These are phyloP conservation scores for Stephania japonica DNA, from an alignment of 164 flowering plant species.

Conservation along the genomic window DNA sequence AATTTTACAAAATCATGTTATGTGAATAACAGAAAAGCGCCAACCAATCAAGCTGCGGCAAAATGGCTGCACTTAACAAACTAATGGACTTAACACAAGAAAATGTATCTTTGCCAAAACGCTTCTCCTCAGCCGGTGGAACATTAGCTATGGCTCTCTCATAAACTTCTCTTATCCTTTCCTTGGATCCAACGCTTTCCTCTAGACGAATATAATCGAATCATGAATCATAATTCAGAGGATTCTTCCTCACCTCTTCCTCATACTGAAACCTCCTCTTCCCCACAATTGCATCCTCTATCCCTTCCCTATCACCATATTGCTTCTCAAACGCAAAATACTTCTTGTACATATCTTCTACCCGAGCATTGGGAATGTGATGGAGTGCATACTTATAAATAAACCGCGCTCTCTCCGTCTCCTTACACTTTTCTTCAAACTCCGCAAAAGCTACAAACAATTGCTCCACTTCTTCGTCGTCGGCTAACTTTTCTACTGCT, in stretches of 20 bases:
- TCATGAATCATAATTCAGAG: slow-evolving; percentile 77
- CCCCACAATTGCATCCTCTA: slow-evolving; percentile 91
- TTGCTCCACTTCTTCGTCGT: slow-evolving; percentile 69
- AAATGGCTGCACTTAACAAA: too few species aligned
- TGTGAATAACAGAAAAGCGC: background rate
- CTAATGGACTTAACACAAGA: slow-evolving; percentile 54
- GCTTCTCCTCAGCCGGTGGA: slow-evolving; percentile 92
- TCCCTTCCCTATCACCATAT: slow-evolving; percentile 84
- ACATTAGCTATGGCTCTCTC: slow-evolving; percentile 90
- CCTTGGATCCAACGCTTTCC: slow-evolving; percentile 63
- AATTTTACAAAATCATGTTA: background rate
- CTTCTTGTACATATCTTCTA: slow-evolving; percentile 77
- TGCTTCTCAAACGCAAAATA: slow-evolving; percentile 95
- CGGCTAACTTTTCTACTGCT: slow-evolving; percentile 66
- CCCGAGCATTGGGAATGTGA: slow-evolving; percentile 85
- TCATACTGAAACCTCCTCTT: slow-evolving; percentile 94
- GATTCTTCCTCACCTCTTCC: slow-evolving; percentile 85
- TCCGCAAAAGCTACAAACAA: slow-evolving; percentile 88
- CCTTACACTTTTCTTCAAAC: slow-evolving; percentile 88
- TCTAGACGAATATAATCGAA: slow-evolving; percentile 86
- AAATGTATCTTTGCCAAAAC: slow-evolving; percentile 94
- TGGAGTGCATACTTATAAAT: slow-evolving; percentile 86
- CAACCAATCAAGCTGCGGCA: background rate
- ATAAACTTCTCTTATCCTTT: slow-evolving; percentile 72
- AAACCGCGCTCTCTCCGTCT: slow-evolving; percentile 77